Percentiles rank a stretch among this genome's conserved stretches.
phyloP scores from a whole-genome alignment of 2,329 filamentous ascomycete genomes.

The Ascochyta rabiei region DNA sequence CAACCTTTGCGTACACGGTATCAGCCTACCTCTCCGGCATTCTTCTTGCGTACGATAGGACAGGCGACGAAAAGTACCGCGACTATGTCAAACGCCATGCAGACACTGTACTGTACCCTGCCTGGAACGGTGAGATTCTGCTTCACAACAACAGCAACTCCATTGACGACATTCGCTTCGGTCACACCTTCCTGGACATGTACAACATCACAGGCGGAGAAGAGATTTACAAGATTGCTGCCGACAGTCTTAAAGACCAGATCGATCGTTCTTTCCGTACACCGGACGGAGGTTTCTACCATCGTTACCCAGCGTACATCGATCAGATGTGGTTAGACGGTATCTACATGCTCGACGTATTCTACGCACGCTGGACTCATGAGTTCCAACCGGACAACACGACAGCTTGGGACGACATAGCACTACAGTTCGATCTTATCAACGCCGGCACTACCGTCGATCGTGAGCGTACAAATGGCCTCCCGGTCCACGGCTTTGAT shows the following conservation, averaged over 20 bases:
- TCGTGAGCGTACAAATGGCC: conserved; percentile 47
- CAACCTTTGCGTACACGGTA: conserved; percentile 25
- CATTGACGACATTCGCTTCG: conserved; percentile 55
- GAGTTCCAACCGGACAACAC: conserved; percentile 35
- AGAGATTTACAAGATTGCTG: conserved; percentile 54
- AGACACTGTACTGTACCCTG: conserved; percentile 51
- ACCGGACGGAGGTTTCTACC: conserved; percentile 58
- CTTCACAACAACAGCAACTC: conserved; percentile 50
- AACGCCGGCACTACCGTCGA: conserved; percentile 47
- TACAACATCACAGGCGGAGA: conserved; percentile 33
- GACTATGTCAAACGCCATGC: conserved; percentile 56
- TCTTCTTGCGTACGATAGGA: conserved; percentile 24
- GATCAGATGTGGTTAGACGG: conserved; percentile 63
- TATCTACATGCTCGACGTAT: conserved; percentile 42
- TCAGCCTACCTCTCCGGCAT: conserved; percentile 26
- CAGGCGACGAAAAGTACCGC: conserved; percentile 23
- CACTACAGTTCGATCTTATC: conserved; percentile 24
- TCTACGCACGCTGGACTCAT: conserved; percentile 34
- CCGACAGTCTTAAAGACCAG: conserved; percentile 52
- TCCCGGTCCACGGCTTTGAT: conserved; percentile 63
- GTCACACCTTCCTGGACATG: conserved; percentile 55
- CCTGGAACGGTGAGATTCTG: conserved; percentile 30
- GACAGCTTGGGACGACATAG: conserved; percentile 49
- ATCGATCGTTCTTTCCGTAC: conserved; percentile 57
- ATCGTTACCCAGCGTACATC: conserved; percentile 52